Evolutionary conservation across 129 eudicot genomes (phyloP).

Genomic region (Glebionis coronaria): DNA sequence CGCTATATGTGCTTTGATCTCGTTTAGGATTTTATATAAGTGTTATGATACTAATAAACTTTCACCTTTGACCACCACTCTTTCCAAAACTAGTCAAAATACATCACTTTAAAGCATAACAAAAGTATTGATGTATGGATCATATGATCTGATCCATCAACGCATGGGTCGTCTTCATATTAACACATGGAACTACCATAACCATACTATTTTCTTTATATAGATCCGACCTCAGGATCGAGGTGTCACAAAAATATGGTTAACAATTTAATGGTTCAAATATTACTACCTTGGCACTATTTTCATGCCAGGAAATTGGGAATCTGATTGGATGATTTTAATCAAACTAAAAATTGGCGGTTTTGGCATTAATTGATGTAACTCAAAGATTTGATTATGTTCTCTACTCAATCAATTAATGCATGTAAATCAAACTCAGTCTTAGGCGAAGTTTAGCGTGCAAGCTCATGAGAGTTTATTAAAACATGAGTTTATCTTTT

Average conservation of each 20-base stretch:
- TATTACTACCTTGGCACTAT: not conserved
- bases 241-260: not conserved
- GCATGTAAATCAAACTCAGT: too few species aligned
- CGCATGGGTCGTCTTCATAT: slow-evolving; percentile 2
- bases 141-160: not conserved
- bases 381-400: too few species aligned
- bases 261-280: slow-evolving; percentile 10
- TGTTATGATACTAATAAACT: too few species aligned
- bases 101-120: not conserved
- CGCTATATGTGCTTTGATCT: too few species aligned
- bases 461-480: too few species aligned
- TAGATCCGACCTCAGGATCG: not conserved
- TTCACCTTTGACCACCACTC: not conserved
- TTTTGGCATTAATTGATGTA: too few species aligned
- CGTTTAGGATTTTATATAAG: too few species aligned
- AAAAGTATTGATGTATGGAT: not conserved
- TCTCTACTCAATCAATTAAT: too few species aligned
- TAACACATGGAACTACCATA: not conserved
- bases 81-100: not conserved
- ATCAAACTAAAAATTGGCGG: not conserved
- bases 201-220: not conserved
- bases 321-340: slow-evolving; percentile 3
- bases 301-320: not conserved
- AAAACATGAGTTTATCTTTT: too few species aligned
- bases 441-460: too few species aligned